Evolutionary conservation across 2,329 filamentous ascomycete genomes (phyloP).

Genomic region (Stromatinia cepivora): DNA sequence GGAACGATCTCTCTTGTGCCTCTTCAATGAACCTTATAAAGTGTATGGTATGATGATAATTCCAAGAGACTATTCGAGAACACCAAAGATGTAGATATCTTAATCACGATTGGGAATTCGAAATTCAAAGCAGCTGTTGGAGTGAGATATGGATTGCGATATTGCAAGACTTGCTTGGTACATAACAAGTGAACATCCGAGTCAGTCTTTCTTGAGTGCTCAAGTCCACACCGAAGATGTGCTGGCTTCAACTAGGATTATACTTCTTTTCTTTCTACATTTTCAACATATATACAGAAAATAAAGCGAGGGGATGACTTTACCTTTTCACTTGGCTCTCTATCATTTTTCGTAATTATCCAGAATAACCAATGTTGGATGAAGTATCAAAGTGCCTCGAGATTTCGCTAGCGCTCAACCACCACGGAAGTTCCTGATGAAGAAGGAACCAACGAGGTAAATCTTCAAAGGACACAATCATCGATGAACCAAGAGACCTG

Average conservation of each 20-base stretch:
- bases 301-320: not conserved
- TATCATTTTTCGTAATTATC: not conserved
- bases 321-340: not conserved
- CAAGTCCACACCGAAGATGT: not conserved
- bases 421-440: not conserved
- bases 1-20: not conserved
- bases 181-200: not conserved
- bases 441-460: not conserved
- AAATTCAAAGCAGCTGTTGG: not conserved
- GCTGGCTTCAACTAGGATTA: not conserved
- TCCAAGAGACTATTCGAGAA: slow-evolving; percentile 4
- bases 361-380: not conserved
- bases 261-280: not conserved
- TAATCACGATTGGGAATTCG: not conserved
- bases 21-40: not conserved
- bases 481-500: not conserved
- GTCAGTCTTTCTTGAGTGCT: not conserved
- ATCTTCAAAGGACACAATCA: not conserved
- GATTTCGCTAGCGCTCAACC: slow-evolving; percentile 9
- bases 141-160: not conserved
- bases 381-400: not conserved
- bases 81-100: slow-evolving; percentile 2
- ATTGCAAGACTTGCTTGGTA: not conserved
- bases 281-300: not conserved
- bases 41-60: slow-evolving; percentile 1